A percentile compares a stretch with the other conserved stretches of the same genome.
Conservation (phyloP, 2,329 filamentous ascomycete species). For the Fusarium metavorans region DNA sequence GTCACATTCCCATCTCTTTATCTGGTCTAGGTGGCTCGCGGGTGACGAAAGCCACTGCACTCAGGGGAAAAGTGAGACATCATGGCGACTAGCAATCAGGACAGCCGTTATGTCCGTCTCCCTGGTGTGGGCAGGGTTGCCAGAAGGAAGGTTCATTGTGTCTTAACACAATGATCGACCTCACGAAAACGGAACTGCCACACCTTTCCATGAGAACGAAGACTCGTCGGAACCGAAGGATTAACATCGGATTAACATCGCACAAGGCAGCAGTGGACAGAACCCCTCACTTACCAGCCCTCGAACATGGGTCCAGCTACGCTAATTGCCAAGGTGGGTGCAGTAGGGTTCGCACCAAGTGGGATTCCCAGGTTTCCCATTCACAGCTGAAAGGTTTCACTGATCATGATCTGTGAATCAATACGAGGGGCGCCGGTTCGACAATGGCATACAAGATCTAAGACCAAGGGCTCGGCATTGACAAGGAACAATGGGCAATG, state of each 20-base stretch:
- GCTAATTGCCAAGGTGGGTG: conserved; percentile 1
- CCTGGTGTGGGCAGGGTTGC: background rate
- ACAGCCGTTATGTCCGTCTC: background rate
- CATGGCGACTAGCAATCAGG: background rate
- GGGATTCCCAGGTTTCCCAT: background rate
- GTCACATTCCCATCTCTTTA: background rate
- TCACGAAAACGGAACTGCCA: background rate
- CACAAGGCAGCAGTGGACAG: background rate
- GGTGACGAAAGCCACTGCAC: background rate
- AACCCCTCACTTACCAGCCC: background rate
- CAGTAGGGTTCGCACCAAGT: background rate
- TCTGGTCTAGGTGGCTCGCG: background rate
- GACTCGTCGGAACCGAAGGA: background rate
- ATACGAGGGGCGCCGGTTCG: background rate
- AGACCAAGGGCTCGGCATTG: background rate
- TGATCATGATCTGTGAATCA: background rate
- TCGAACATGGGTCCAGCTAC: background rate
- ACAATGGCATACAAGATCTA: background rate
- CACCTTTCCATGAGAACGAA: background rate
- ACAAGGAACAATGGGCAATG: background rate
- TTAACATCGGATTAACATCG: background rate
- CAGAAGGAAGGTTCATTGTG: background rate
- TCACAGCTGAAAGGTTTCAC: background rate
- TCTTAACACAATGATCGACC: background rate
- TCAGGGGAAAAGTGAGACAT: background rate